phyloP scores from a whole-genome alignment of 2,329 filamentous ascomycete genomes.

The Didymellaceae sp. region DNA sequence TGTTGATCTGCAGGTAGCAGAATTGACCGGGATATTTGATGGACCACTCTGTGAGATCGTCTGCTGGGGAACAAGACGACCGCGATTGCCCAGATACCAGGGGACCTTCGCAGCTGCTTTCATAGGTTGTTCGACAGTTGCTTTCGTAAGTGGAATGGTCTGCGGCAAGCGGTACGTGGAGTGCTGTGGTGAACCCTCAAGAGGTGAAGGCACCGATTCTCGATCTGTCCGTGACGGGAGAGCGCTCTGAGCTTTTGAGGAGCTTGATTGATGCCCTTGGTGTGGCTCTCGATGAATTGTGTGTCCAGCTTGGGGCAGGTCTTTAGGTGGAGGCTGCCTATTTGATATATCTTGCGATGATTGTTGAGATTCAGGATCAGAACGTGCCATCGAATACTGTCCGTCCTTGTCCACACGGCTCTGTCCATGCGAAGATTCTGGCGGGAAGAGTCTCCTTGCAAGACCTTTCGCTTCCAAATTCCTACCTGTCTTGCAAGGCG shows the following conservation, averaged over 20 bases:
- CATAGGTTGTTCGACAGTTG: neutral
- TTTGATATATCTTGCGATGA: neutral
- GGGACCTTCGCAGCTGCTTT: neutral
- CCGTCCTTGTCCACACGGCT: neutral
- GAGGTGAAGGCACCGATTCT: constrained; percentile 2
- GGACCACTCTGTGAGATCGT: too few species aligned
- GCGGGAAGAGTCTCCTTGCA: constrained; percentile 9
- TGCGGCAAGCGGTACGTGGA: neutral
- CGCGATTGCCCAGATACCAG: neutral
- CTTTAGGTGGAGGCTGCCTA: neutral
- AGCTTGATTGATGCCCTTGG: neutral
- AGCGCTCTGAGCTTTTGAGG: neutral
- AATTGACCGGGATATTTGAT: too few species aligned
- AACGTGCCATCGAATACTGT: neutral
- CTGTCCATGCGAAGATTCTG: neutral
- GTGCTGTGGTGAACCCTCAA: constrained; percentile 8
- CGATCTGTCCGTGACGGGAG: neutral
- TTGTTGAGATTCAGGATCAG: neutral
- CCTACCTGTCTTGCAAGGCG: constrained; percentile 5
- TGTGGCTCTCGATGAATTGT: neutral
- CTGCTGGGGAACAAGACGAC: too few species aligned
- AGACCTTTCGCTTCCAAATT: constrained; percentile 7
- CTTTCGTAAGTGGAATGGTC: neutral
- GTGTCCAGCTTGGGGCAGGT: neutral
- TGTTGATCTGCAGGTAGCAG: too few species aligned